phyloP scores from a whole-genome alignment of 2,329 filamentous ascomycete species.

The Shiraia sp. region DNA sequence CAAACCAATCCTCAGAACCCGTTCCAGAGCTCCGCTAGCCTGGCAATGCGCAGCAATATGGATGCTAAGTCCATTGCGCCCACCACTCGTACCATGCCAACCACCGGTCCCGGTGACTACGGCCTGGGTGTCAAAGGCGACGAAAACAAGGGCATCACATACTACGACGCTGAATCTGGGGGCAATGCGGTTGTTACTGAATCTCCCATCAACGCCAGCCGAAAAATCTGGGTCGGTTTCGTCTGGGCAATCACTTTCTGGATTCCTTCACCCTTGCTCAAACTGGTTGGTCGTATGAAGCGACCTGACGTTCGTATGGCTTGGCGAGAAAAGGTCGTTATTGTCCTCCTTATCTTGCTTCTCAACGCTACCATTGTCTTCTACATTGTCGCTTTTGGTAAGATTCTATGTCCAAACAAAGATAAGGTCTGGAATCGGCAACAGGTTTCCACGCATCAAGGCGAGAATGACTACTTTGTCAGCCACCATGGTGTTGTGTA shows the following conservation, averaged over 20 bases:
- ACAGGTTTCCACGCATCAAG: slow-evolving; percentile 72
- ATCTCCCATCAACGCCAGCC: slow-evolving; percentile 62
- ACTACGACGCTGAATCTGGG: slow-evolving; percentile 82
- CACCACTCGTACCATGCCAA: slow-evolving; percentile 64
- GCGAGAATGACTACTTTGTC: slow-evolving; percentile 80
- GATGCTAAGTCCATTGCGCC: slow-evolving; percentile 53
- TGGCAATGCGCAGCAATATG: slow-evolving; percentile 51
- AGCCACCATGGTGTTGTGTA: slow-evolving; percentile 88
- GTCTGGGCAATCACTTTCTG: slow-evolving; percentile 91
- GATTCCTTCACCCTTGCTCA: slow-evolving; percentile 85
- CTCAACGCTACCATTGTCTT: slow-evolving; percentile 84
- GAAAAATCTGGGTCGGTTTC: slow-evolving; percentile 77
- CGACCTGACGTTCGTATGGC: slow-evolving; percentile 95
- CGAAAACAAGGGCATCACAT: slow-evolving; percentile 50
- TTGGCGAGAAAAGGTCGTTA: slow-evolving; percentile 91
- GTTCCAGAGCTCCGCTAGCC: slow-evolving; percentile 55
- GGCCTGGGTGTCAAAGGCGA: slow-evolving; percentile 88
- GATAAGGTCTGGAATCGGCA: slow-evolving; percentile 82
- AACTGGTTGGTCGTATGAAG: slow-evolving; percentile 90
- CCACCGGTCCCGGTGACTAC: slow-evolving; percentile 71
- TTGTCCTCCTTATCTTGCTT: slow-evolving; percentile 78
- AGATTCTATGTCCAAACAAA: slow-evolving; percentile 83
- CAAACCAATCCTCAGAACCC: slow-evolving; percentile 74
- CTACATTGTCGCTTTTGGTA: slow-evolving; percentile 87
- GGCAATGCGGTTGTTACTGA: slow-evolving; percentile 77